These are phyloP conservation scores for Pythium apleroticum DNA, from an alignment of 352 stramenopile species.

Conservation along the genomic window DNA sequence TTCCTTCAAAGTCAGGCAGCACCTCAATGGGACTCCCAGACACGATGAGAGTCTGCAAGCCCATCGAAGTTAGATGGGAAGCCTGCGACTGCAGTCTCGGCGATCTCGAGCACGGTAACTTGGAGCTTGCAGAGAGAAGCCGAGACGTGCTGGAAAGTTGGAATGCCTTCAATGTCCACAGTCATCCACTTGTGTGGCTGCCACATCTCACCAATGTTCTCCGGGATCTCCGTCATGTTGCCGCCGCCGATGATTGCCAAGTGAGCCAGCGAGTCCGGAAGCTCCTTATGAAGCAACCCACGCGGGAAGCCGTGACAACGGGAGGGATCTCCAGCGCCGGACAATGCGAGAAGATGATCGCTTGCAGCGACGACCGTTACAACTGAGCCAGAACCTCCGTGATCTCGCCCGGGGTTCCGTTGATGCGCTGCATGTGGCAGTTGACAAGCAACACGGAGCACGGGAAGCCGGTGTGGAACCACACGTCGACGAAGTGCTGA, in stretches of 20 bases:
- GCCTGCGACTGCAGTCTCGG: not conserved
- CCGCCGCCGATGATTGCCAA: conserved; percentile 1
- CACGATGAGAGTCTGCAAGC: not conserved
- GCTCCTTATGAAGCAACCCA: not conserved
- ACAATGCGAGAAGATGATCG: conserved; percentile 26
- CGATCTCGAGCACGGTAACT: not conserved
- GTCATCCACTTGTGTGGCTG: conserved; percentile 6
- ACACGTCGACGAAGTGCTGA: conserved; percentile 10
- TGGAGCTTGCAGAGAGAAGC: not conserved
- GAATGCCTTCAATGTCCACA: not conserved
- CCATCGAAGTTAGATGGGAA: not conserved
- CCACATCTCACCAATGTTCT: conserved; percentile 1
- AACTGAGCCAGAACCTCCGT: not conserved
- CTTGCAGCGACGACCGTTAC: conserved; percentile 8
- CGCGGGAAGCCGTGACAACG: not conserved
- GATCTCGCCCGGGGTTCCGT: not conserved
- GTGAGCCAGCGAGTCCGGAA: conserved; percentile 1
- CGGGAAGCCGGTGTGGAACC: conserved; percentile 2
- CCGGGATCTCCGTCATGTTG: conserved; percentile 15
- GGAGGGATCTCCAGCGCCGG: conserved; percentile 7
- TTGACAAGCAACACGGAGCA: conserved; percentile 26
- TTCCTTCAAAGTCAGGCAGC: not conserved
- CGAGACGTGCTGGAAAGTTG: not conserved
- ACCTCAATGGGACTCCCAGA: not conserved
- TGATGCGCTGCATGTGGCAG: conserved; percentile 2